Base-by-base conservation (phyloP, 2,329 filamentous ascomycete species). In the Fusarium brachygibbosum region DNA sequence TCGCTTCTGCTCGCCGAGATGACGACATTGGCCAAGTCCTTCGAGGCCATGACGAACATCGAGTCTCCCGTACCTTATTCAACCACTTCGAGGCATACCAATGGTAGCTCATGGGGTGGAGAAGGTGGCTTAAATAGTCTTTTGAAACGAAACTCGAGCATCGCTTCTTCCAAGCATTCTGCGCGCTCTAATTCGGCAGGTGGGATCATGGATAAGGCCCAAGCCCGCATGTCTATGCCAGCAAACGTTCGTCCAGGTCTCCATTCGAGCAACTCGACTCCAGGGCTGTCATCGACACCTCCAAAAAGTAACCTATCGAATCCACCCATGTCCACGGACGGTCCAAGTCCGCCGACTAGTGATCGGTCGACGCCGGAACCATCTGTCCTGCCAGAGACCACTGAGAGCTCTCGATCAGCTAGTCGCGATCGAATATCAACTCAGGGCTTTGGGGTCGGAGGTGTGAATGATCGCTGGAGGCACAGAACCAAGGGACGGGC, bases 171-270 rank as follows among this genome's bases (percentile, higher is more conserved):
- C 12, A 83, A 59, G 63, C 74, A 76, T 54, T 76, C 81, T 29
- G 79, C 82, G n/a, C 82, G 88, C 45, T 87, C 88, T 10, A 83
- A 76, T 52, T 88, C 90, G 32, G 80, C 86, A 45, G 80, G 84
- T 69, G 81, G 85, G 62, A 76, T 84, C 60, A 59, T 81, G 40
- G 91, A 93, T 75, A 88, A 87, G 72, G 82, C 85, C 50, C 83
- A 89, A 44, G 84, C 87, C 61, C 90, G 93, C 66, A 94, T 95
- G 91, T 95, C 93, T 2, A 92, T 95, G 90, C 93, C 91, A 76
- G 86, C 87, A 21, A 83, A 87, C 71, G 79, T 86, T 77, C 72
- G 76, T 4, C 71, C 76, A 3, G 80, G 78, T 7, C 81, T 83
- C 44, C 81, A 79, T 3, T 84, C 84, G 0, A 81, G 75, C 64